Base-by-base conservation (phyloP, 257 asterid species). In the Scutellaria barbata region DNA sequence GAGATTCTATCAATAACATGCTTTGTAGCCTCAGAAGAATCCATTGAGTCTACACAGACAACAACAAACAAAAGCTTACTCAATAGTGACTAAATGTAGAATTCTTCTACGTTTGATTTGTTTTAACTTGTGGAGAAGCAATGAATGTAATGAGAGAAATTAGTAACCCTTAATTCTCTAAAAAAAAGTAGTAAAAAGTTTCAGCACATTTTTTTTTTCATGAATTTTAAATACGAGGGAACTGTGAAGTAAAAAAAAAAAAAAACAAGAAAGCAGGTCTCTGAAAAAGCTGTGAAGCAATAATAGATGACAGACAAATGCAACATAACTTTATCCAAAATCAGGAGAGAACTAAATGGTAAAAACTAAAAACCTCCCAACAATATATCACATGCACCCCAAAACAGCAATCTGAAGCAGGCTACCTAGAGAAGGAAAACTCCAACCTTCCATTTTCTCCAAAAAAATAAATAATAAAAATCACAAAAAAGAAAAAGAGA, bases 1-100 rank as follows among this genome's bases (percentile, higher is more conserved):
- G 59, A 47, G 72, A 90, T 85, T 79, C 85, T 75, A 11, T 81
- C 87, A 5, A 86, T 83, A 16, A 94, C 88, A 65, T 75, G 71
- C 74, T 85, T 86, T 39, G 78, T 80, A 22, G 97, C 96, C 72
- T 90, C 95, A 1, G 68, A 52, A 5, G 83, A 65, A 73, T 92
- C 92, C 98, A 92, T 92, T 33, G 57, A 63, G 47, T 33, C 81
- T 77, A 42, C 41, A 52, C 43, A 50, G 10, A 45, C 2, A 69
- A 18, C 3, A 16, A 43, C 47, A 8, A 66, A 66, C 52, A 68
- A 1, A 35, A 22, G 48, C 71, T 67, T 64, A 84, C 66, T 10
- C 55, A 66, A 12, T 10, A 18, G n/a, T 1, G 25, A 22, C 25
- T 22, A 22, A 22, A 22, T 22, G 25, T 22, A 22, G 25, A 22